A percentile compares a stretch with the other conserved stretches of the same genome.
Conservation (phyloP, 2,329 filamentous ascomycete species). For the Salinomyces thailandicus region DNA sequence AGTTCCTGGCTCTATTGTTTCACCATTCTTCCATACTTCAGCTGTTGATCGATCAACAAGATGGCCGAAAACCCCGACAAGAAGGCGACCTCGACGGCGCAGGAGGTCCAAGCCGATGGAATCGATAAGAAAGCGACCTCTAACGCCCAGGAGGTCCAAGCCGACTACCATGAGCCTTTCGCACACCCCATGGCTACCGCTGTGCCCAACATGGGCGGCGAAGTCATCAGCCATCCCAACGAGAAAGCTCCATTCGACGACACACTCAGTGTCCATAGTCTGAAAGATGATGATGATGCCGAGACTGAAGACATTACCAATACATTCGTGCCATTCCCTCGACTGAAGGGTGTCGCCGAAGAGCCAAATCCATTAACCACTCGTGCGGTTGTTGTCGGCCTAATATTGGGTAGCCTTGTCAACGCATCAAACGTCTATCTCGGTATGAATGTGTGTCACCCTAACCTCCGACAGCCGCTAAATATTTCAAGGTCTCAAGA, state of each 20-base stretch:
- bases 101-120: too few relatives aligned
- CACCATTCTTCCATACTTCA: too few relatives aligned
- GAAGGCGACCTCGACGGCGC: too few relatives aligned
- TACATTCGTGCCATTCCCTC: neutral
- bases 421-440: conserved; percentile 55
- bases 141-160: too few relatives aligned
- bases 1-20: too few relatives aligned
- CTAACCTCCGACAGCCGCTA: neutral
- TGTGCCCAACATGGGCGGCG: neutral
- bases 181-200: neutral
- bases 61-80: too few relatives aligned
- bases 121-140: too few relatives aligned
- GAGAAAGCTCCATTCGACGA: neutral
- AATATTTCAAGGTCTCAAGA: conserved; percentile 30
- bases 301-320: neutral
- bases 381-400: conserved; percentile 46
- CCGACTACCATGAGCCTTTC: neutral
- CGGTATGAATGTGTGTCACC: conserved; percentile 25
- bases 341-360: conserved; percentile 17
- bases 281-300: neutral
- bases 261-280: neutral
- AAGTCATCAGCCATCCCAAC: neutral
- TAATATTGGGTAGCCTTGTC: conserved; percentile 47
- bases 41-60: too few relatives aligned
- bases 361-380: conserved; percentile 44